phyloP scores from a whole-genome alignment of 2,329 filamentous ascomycete species.

The Chalaropsis ovoidea region DNA sequence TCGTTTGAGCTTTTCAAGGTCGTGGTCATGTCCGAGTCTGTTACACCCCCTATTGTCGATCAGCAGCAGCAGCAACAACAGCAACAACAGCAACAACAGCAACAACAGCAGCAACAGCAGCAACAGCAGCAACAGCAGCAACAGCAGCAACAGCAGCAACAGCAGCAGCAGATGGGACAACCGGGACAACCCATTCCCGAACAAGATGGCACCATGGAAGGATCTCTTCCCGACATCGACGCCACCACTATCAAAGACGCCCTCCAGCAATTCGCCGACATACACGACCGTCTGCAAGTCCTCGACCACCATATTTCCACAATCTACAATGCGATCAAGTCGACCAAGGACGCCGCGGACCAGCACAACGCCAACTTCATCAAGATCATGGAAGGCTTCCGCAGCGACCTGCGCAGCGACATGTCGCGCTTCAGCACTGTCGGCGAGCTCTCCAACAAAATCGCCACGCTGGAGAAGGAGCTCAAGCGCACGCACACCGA shows the following conservation, averaged over 20 bases:
- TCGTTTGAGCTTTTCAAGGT: constrained; percentile 91
- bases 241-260: constrained; percentile 42
- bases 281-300: constrained; percentile 72
- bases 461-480: constrained; percentile 48
- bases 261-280: constrained; percentile 63
- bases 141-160: constrained; percentile 6
- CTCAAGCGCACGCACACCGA: constrained; percentile 49
- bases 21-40: constrained; percentile 53
- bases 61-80: constrained; percentile 23
- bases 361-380: constrained; percentile 45
- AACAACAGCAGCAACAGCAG: constrained; percentile 26
- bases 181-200: constrained; percentile 22
- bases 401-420: constrained; percentile 40
- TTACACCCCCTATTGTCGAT: constrained; percentile 31
- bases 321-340: constrained; percentile 48
- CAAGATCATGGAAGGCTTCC: constrained; percentile 34
- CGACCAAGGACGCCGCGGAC: constrained; percentile 43
- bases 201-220: constrained; percentile 32
- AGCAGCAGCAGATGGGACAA: constrained; percentile 28
- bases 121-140: constrained; percentile 25
- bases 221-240: constrained; percentile 39
- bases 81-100: constrained; percentile 21
- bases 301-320: constrained; percentile 58
- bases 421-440: constrained; percentile 40
- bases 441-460: constrained; percentile 37